Conservation (phyloP, 164 flowering plant genomes). For the Cinnamomum micranthum region DNA sequence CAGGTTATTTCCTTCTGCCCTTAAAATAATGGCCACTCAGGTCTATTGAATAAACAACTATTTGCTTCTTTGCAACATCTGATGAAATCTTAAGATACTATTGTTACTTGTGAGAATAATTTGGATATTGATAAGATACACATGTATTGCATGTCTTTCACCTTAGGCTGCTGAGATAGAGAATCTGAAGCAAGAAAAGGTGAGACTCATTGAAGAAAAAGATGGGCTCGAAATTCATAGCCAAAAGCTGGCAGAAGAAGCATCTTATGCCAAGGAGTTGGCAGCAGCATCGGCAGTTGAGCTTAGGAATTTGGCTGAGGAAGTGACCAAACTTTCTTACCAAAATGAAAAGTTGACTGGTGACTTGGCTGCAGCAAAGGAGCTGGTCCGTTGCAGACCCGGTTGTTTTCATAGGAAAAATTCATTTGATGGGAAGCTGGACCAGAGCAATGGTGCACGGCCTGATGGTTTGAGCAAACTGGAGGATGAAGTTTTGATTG, state of each 20-base stretch:
- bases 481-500: conserved; percentile 31
- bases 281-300: conserved; percentile 90
- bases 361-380: conserved; percentile 50
- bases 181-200: conserved; percentile 55
- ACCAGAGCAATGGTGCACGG: conserved; percentile 16
- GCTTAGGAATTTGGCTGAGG: conserved; percentile 73
- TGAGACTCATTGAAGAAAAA: conserved; percentile 55
- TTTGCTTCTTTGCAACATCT: background rate
- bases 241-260: conserved; percentile 73
- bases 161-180: conserved; percentile 67
- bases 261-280: conserved; percentile 84
- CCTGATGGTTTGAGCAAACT: conserved; percentile 27
- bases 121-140: background rate
- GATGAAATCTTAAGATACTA: background rate
- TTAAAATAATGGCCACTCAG: too few relatives aligned
- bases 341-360: conserved; percentile 64
- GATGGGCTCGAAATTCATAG: conserved; percentile 55
- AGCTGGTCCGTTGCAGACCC: conserved; percentile 25
- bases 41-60: background rate
- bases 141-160: too few relatives aligned
- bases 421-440: conserved; percentile 27
- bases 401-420: conserved; percentile 27
- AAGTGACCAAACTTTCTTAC: conserved; percentile 72
- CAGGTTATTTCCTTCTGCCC: conserved; percentile 38
- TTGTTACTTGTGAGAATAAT: background rate